A percentile compares a stretch with the other conserved stretches of the same genome.
Evolutionary conservation across 106 monocot species (phyloP).

Genomic region (Dioscorea zingiberensis): DNA sequence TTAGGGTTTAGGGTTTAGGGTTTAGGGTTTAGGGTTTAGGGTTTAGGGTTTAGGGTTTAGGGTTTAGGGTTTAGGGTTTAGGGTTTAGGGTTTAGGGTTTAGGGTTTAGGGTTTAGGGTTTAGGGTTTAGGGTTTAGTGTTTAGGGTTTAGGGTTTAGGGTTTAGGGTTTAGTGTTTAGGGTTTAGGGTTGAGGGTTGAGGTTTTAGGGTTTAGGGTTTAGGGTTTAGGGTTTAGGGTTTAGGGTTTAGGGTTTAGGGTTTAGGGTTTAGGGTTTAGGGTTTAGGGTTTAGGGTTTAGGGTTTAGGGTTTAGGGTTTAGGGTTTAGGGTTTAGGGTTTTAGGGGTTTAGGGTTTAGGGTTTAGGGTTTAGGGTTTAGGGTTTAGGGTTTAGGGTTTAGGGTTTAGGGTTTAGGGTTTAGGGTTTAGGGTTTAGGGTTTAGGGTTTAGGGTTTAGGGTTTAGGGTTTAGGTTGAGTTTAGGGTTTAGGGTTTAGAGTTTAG

Average conservation of each 20-base stretch:
- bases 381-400: slow-evolving; percentile 18
- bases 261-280: slow-evolving; percentile 19
- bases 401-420: slow-evolving; percentile 21
- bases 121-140: slow-evolving; percentile 15
- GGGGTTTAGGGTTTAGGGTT: slow-evolving; percentile 8
- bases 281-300: slow-evolving; percentile 20
- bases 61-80: slow-evolving; percentile 24
- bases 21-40: slow-evolving; percentile 24
- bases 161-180: slow-evolving; percentile 20
- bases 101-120: slow-evolving; percentile 23
- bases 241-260: slow-evolving; percentile 19
- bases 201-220: slow-evolving; percentile 14
- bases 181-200: slow-evolving; percentile 12
- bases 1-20: slow-evolving; percentile 20
- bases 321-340: slow-evolving; percentile 8
- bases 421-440: slow-evolving; percentile 13
- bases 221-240: slow-evolving; percentile 21
- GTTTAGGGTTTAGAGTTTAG: slow-evolving; percentile 7
- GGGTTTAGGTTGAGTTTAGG: slow-evolving; percentile 9
- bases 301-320: slow-evolving; percentile 13
- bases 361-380: slow-evolving; percentile 9
- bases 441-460: slow-evolving; percentile 12
- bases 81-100: slow-evolving; percentile 27
- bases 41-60: slow-evolving; percentile 26
- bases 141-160: slow-evolving; percentile 26